A percentile compares a stretch with the other conserved stretches of the same genome.
Conservation (phyloP, 176 grass and related monocot species). For the Eragrostis nindensis region DNA sequence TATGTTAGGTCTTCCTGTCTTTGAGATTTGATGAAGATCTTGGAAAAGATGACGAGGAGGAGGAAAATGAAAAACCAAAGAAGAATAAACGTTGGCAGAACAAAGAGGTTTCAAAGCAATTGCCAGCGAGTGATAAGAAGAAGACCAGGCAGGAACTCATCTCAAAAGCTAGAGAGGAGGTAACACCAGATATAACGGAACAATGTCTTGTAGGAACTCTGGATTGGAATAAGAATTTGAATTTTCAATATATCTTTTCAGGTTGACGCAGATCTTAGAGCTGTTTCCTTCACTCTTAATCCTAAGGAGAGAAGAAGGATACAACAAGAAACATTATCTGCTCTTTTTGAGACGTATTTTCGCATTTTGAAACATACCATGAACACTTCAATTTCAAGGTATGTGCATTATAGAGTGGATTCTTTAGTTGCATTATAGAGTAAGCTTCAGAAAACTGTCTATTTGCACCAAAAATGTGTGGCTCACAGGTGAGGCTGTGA, state of each 20-base stretch:
- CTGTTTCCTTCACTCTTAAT: constrained; percentile 84
- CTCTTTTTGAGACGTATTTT: constrained; percentile 94
- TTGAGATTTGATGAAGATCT: constrained; percentile 97
- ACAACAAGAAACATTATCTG: constrained; percentile 82
- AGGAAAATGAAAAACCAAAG: constrained; percentile 65
- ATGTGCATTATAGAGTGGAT: constrained; percentile 22
- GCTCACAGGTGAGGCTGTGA: too few relatives aligned
- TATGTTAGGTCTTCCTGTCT: constrained; percentile 75
- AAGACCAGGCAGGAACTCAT: constrained; percentile 74
- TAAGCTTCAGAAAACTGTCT: too few relatives aligned
- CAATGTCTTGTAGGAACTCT: background rate
- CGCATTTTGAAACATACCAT: constrained; percentile 86
- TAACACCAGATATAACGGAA: constrained; percentile 38
- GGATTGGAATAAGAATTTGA: constrained; percentile 16
- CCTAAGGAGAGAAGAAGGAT: constrained; percentile 65
- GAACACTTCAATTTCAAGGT: constrained; percentile 65
- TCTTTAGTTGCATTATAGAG: background rate
- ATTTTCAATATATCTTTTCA: constrained; percentile 41
- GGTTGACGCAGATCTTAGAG: constrained; percentile 88
- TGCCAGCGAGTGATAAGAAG: constrained; percentile 65
- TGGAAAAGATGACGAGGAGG: constrained; percentile 55
- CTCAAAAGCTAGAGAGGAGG: constrained; percentile 85
- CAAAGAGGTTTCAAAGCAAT: constrained; percentile 62
- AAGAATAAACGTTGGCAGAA: constrained; percentile 64
- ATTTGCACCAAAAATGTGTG: too few relatives aligned